Evolutionary conservation across 2,329 filamentous ascomycete species (phyloP).

Genomic region (Corinectria fuckeliana): DNA sequence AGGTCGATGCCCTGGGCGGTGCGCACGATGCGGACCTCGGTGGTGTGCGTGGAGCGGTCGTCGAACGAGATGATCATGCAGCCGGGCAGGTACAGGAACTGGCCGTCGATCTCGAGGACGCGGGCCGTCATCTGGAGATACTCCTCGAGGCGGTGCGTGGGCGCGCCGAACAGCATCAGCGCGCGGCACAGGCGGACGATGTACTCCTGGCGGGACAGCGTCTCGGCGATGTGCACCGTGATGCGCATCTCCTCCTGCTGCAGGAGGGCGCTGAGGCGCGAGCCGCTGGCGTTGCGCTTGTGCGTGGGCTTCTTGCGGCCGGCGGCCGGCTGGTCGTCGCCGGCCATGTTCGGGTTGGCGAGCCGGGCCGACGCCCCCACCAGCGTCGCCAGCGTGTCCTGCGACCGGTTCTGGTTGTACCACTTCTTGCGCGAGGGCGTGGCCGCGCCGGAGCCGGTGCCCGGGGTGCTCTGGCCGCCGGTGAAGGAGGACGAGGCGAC

Average conservation of each 20-base stretch:
- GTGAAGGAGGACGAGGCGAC: conserved; percentile 37
- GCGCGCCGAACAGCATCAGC: conserved; percentile 87
- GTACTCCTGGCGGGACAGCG: conserved; percentile 80
- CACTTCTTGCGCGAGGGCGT: conserved; percentile 55
- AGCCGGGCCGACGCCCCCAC: conserved; percentile 54
- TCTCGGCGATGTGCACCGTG: conserved; percentile 65
- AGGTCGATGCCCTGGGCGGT: conserved; percentile 64
- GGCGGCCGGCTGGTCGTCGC: conserved; percentile 24
- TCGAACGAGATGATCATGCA: conserved; percentile 95
- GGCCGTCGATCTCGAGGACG: conserved; percentile 83
- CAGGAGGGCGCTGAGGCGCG: conserved; percentile 46
- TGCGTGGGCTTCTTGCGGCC: conserved; percentile 45
- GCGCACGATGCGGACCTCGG: conserved; percentile 70
- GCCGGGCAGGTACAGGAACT: conserved; percentile 87
- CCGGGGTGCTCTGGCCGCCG: conserved; percentile 42
- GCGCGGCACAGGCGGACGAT: conserved; percentile 83
- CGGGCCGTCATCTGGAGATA: conserved; percentile 87
- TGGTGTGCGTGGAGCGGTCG: conserved; percentile 69
- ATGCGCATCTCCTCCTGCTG: conserved; percentile 55
- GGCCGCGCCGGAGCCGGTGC: conserved; percentile 45
- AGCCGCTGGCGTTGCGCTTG: conserved; percentile 46
- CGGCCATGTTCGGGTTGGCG: conserved; percentile 42
- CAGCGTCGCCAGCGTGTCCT: conserved; percentile 54
- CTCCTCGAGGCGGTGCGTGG: conserved; percentile 87
- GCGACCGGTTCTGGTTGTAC: conserved; percentile 56